A percentile compares a stretch with the other conserved stretches of the same genome.
Evolutionary conservation across 2,329 filamentous ascomycete genomes (phyloP).

Genomic region (Tolypocladium tropicale): DNA sequence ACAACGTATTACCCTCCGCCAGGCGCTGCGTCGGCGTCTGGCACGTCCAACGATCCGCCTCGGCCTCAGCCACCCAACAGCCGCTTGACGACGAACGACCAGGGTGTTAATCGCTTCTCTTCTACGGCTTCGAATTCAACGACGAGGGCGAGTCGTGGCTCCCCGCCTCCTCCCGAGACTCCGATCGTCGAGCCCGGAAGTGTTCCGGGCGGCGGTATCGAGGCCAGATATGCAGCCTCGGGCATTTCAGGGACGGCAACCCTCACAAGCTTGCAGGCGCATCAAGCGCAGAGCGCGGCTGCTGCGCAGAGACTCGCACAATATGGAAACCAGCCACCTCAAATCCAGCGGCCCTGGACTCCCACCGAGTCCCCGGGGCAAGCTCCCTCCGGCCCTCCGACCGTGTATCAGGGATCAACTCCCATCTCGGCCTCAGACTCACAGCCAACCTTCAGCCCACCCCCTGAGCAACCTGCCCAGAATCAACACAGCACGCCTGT

Average conservation of each 20-base stretch:
- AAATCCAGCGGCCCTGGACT: conserved; percentile 65
- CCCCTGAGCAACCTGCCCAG: conserved; percentile 26
- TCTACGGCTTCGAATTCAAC: conserved; percentile 92
- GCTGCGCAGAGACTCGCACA: conserved; percentile 73
- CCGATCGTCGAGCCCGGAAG: conserved; percentile 65
- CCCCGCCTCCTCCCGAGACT: conserved; percentile 89
- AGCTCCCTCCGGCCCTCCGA: conserved; percentile 80
- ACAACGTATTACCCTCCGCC: conserved; percentile 54
- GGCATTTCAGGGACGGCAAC: conserved; percentile 83
- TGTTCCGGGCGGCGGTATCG: conserved; percentile 71
- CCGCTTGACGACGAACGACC: conserved; percentile 26
- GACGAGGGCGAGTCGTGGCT: conserved; percentile 82
- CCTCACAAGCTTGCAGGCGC: conserved; percentile 56
- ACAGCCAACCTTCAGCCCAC: conserved; percentile 30
- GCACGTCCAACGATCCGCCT: conserved; percentile 20
- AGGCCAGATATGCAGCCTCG: conserved; percentile 81
- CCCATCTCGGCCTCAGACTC: conserved; percentile 48
- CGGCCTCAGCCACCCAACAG: conserved; percentile 9
- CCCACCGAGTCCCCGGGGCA: conserved; percentile 84
- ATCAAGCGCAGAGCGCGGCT: conserved; percentile 61
- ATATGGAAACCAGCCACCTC: conserved; percentile 44
- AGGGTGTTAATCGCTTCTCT: conserved; percentile 48
- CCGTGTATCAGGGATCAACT: conserved; percentile 79
- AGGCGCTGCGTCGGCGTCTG: conserved; percentile 21
- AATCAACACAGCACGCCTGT: conserved; percentile 24